These are phyloP conservation scores for Hyphodiscus sp. DNA, from an alignment of 2,329 filamentous ascomycete species.

Conservation along the genomic window DNA sequence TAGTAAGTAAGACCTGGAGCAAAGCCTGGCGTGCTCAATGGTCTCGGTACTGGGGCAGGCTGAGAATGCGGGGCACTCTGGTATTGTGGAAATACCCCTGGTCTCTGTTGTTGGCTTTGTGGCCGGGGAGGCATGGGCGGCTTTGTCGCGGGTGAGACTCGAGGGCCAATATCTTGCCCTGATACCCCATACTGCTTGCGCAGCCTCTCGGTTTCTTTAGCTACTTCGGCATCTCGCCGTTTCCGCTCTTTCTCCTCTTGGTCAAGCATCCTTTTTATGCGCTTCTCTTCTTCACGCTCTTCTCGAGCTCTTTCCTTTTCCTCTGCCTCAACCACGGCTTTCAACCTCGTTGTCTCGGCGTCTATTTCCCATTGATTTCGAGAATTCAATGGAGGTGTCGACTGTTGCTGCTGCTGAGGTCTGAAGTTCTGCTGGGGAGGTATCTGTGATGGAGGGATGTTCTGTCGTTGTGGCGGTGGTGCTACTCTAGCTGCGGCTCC, in stretches of 20 bases:
- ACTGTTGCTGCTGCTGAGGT: conserved; percentile 16
- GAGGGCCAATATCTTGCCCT: conserved; percentile 2
- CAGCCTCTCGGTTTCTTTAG: conserved; percentile 79
- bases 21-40: conserved; percentile 20
- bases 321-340: conserved; percentile 41
- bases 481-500: conserved; percentile 16
- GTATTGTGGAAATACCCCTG: conserved; percentile 15
- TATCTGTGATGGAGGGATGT: conserved; percentile 17
- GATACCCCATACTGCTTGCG: conserved; percentile 55
- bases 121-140: conserved; percentile 14
- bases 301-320: conserved; percentile 44
- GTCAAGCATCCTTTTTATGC: conserved; percentile 60
- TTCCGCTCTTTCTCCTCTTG: conserved; percentile 57
- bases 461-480: neutral
- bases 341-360: conserved; percentile 70
- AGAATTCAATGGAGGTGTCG: conserved; percentile 23
- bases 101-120: conserved; percentile 8
- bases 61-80: conserved; percentile 24
- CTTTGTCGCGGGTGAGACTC: conserved; percentile 7
- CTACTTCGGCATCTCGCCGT: conserved; percentile 52
- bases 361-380: conserved; percentile 47
- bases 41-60: conserved; percentile 23
- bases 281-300: conserved; percentile 49
- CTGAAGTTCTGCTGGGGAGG: conserved; percentile 8
- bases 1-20: neutral